phyloP scores from a whole-genome alignment of 352 stramenopile genomes.

The Globisporangium cederbergense region DNA sequence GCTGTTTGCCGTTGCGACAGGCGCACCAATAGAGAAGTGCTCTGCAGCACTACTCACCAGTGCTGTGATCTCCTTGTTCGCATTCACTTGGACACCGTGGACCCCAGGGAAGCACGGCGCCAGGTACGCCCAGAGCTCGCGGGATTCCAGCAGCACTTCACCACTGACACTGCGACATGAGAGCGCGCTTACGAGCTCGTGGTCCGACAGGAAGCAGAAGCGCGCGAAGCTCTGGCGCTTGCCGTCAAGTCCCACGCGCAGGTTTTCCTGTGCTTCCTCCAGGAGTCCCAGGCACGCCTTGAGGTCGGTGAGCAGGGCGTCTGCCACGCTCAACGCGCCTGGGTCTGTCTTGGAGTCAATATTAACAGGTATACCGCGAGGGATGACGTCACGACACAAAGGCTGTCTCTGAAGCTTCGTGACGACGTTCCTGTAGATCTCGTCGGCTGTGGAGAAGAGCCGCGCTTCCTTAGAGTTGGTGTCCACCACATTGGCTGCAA shows the following conservation, averaged over 20 bases:
- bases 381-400: conserved; percentile 34
- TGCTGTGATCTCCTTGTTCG: conserved; percentile 46
- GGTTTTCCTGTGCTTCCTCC: conserved; percentile 35
- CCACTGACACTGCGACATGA: conserved; percentile 17
- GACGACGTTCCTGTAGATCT: conserved; percentile 34
- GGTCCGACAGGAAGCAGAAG: conserved; percentile 71
- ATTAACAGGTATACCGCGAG: neutral
- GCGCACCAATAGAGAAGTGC: conserved; percentile 45
- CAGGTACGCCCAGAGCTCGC: conserved; percentile 40
- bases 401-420: conserved; percentile 25
- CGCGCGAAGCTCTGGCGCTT: conserved; percentile 57
- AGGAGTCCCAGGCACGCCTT: conserved; percentile 35
- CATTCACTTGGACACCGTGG: conserved; percentile 39
- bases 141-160: conserved; percentile 14
- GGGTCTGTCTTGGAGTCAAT: neutral
- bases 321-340: neutral
- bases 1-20: conserved; percentile 41
- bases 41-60: conserved; percentile 53
- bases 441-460: conserved; percentile 39
- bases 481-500: conserved; percentile 48
- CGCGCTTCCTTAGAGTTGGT: conserved; percentile 34
- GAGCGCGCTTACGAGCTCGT: conserved; percentile 45
- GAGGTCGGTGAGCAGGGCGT: conserved; percentile 32
- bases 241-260: conserved; percentile 45
- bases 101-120: conserved; percentile 62